Conservation (phyloP, 257 asterid genomes). For the Salvia miltiorrhiza region DNA sequence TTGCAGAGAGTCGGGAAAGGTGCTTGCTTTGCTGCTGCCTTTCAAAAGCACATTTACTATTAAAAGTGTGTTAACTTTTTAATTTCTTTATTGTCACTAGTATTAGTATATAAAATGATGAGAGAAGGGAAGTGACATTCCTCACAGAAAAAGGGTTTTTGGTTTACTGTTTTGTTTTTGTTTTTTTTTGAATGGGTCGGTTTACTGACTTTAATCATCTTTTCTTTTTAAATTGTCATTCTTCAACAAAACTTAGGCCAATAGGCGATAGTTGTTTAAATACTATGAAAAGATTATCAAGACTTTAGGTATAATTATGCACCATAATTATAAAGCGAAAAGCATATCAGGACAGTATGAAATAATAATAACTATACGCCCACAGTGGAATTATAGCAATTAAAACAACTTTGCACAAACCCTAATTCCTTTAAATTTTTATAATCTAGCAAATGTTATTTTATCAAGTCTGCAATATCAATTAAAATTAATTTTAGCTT, state of each 20-base stretch:
- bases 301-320: slow-evolving; percentile 27
- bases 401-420: slow-evolving; percentile 7
- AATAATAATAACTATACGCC: slow-evolving; percentile 21
- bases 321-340: slow-evolving; percentile 28
- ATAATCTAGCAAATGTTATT: background rate
- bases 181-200: background rate
- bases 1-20: no score
- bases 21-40: no score
- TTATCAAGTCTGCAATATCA: background rate
- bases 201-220: background rate
- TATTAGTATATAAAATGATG: no score
- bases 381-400: slow-evolving; percentile 11
- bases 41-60: no score
- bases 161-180: background rate
- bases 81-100: no score
- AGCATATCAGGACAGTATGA: slow-evolving; percentile 31
- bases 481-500: background rate
- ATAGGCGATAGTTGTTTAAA: background rate
- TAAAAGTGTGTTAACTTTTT: no score
- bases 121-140: no score
- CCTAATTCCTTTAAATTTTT: background rate
- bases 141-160: background rate
- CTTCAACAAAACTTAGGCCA: background rate
- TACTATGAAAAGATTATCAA: background rate
- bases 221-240: background rate